Percentiles rank a stretch among this genome's conserved stretches.
Conservation (phyloP, 2,329 filamentous ascomycete genomes). For the Colletotrichum sp. region DNA sequence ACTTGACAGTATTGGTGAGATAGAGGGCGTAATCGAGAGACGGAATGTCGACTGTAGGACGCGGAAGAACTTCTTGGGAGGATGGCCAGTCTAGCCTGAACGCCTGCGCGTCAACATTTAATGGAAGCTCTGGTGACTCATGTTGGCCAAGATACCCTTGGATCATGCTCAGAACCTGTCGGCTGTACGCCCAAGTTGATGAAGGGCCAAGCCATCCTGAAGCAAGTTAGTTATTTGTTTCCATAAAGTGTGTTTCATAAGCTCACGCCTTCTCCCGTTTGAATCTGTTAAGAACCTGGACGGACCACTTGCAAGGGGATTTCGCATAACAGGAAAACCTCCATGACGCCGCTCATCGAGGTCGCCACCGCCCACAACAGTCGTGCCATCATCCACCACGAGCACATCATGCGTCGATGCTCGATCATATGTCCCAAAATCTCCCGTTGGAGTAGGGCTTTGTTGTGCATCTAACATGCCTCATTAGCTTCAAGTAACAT, state of each 20-base stretch:
- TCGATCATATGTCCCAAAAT: neutral
- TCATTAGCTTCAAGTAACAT: neutral
- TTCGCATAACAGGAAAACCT: neutral
- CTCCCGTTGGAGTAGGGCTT: neutral
- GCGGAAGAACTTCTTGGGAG: neutral
- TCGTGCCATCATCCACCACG: neutral
- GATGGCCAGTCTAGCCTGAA: neutral
- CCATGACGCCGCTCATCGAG: neutral
- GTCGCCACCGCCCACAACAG: neutral
- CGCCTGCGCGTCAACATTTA: neutral
- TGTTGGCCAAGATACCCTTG: slow-evolving; percentile 28
- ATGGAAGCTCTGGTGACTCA: slow-evolving; percentile 5
- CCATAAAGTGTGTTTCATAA: neutral
- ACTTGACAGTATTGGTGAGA: slow-evolving; percentile 60
- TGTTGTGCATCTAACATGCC: neutral
- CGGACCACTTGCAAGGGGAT: neutral
- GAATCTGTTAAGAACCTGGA: slow-evolving; percentile 5
- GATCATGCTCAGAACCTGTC: slow-evolving; percentile 9
- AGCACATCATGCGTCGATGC: neutral
- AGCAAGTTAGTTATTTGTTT: neutral
- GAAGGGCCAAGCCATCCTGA: slow-evolving; percentile 10
- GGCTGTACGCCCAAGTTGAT: slow-evolving; percentile 14
- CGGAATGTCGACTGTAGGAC: neutral
- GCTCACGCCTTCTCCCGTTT: neutral
- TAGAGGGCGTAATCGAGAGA: slow-evolving; percentile 44